These are phyloP conservation scores for Selenicereus undatus DNA, from an alignment of 148 eudicot species.

Conservation along the genomic window DNA sequence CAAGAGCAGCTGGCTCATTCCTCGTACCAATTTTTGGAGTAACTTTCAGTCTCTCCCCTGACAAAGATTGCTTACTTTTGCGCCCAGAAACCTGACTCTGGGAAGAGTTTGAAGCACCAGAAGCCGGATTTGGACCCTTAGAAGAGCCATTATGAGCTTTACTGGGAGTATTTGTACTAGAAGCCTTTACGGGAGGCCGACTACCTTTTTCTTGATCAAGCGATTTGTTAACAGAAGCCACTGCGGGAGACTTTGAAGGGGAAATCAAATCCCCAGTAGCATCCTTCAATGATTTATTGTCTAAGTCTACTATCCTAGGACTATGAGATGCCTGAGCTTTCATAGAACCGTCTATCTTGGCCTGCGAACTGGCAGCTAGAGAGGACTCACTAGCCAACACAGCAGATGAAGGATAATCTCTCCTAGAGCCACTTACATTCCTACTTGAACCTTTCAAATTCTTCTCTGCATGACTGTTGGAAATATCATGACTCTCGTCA, in stretches of 20 bases:
- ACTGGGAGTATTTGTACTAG: constrained; percentile 33
- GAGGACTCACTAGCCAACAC: constrained; percentile 26
- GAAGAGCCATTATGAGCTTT: constrained; percentile 40
- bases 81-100: constrained; percentile 36
- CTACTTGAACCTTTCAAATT: constrained; percentile 28
- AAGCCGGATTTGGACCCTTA: constrained; percentile 27
- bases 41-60: constrained; percentile 48
- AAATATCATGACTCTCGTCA: constrained; percentile 26
- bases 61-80: constrained; percentile 39
- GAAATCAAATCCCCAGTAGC: constrained; percentile 35
- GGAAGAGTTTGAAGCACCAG: constrained; percentile 39
- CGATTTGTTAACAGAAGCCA: constrained; percentile 30
- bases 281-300: constrained; percentile 33
- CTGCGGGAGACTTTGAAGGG: constrained; percentile 46
- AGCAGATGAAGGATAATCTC: constrained; percentile 30
- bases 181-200: constrained; percentile 31
- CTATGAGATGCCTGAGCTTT: constrained; percentile 32
- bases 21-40: constrained; percentile 36
- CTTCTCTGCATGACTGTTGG: constrained; percentile 23
- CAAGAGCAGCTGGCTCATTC: constrained; percentile 30
- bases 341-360: constrained; percentile 31
- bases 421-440: constrained; percentile 33
- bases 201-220: constrained; percentile 38
- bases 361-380: constrained; percentile 30
- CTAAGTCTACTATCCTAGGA: constrained; percentile 33